Base-by-base conservation (phyloP, 371 early-diverging fungal genomes). In the Massospora cicadina region DNA sequence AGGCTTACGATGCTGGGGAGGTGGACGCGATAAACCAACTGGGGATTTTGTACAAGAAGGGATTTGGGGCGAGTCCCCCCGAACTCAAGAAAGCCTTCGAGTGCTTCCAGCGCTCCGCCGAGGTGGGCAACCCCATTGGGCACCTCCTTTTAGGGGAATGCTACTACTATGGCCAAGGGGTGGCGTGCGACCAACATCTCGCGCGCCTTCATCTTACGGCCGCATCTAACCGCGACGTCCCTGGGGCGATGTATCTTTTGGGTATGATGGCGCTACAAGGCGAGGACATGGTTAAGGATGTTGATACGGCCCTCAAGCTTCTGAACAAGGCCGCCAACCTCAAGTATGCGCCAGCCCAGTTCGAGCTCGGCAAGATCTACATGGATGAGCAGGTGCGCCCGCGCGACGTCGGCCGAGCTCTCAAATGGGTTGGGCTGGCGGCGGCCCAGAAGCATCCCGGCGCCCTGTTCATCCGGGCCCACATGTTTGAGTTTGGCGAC, bases 401-500 rank as follows among this genome's bases (percentile, higher is more conserved):
- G 59, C 81, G 81, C 69, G 77, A 84, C 65, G 77, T 82, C 65
- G 67, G 70, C 28, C 76, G 79, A 61, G 88, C 88, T 5, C 80
- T 80, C 58, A 78, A 79, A 65, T 84, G 83, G 83, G 86, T 85
- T 69, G 68, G 76, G 31, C 71, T 72, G 32, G 75, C 82, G 13
- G 85, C 86, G 13, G 72, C 79, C 63, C 81, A 80, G 69, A 86
- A 85, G 13, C 84, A 87, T 65, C 75, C 88, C 1, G 72, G 87
- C 0, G 93, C 88, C 7, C 81, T 85, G 67, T 89, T 88, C 62
- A 84, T 87, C 7, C 76, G 92, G n/a, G 95, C 91, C 0, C 90
- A 84, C 65, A 93, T 93, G 66, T 92, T 85, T 70, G 93, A 93
- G 68, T 77, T 84, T 43, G 96, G 94, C 7, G 69, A 84, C 54